phyloP scores from a whole-genome alignment of 192 early-diverging fungal genomes.

The Coemansia sp. region DNA sequence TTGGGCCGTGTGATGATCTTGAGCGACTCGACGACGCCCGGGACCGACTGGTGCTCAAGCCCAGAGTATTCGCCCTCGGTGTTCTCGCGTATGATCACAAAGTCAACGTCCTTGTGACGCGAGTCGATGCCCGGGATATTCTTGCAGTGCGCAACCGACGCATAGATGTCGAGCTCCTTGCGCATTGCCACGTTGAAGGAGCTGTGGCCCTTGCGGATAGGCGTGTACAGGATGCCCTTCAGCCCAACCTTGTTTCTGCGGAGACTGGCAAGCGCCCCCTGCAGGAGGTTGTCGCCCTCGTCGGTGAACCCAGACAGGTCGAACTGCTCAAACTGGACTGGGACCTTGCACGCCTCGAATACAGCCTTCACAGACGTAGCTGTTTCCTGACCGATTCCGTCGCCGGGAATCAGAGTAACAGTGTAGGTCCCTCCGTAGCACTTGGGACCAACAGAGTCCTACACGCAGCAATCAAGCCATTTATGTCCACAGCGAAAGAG shows the following conservation, averaged over 20 bases:
- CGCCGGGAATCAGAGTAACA: slow-evolving; percentile 96
- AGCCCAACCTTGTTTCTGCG: slow-evolving; percentile 94
- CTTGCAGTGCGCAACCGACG: slow-evolving; percentile 87
- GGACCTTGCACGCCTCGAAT: slow-evolving; percentile 90
- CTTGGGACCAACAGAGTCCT: slow-evolving; percentile 53
- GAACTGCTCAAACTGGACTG: slow-evolving; percentile 96
- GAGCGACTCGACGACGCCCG: slow-evolving; percentile 97
- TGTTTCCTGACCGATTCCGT: slow-evolving; percentile 96
- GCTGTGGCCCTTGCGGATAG: slow-evolving; percentile 82
- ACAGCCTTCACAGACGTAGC: slow-evolving; percentile 88
- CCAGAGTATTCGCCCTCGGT: slow-evolving; percentile 99
- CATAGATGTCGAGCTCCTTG: slow-evolving; percentile 98
- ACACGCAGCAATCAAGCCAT: slow-evolving; percentile 1
- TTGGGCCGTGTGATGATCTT: slow-evolving; percentile 97
- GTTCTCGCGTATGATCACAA: slow-evolving; percentile 99
- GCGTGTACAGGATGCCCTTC: slow-evolving; percentile 93
- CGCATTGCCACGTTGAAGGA: slow-evolving; percentile 97
- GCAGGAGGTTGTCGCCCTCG: slow-evolving; percentile 76
- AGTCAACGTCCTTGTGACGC: slow-evolving; percentile 91
- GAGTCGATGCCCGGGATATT: slow-evolving; percentile 85
- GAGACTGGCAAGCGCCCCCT: slow-evolving; percentile 89
- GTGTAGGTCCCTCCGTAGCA: slow-evolving; percentile 93
- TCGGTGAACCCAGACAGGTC: slow-evolving; percentile 92
- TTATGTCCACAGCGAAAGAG: background rate
- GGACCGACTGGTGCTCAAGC: slow-evolving; percentile 96